Conservation (phyloP, 1,284 basidiomycete species). For the Cutaneotrichosporon curvatum region DNA sequence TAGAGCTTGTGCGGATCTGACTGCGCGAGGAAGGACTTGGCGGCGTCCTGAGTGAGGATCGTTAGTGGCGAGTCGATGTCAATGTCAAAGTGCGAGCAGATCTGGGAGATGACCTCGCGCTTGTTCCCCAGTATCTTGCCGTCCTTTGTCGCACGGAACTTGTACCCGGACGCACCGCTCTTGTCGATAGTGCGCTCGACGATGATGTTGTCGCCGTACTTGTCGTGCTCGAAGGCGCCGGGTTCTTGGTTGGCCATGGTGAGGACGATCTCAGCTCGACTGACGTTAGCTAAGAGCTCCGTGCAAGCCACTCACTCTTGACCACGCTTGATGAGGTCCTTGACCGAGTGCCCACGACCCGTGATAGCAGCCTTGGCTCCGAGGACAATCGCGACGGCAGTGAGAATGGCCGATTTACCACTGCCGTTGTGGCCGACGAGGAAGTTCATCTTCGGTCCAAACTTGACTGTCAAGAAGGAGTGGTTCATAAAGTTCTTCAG, state of each 20-base stretch:
- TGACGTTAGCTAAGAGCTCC: background rate
- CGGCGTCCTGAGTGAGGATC: slow-evolving; percentile 79
- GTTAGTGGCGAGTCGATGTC: slow-evolving; percentile 92
- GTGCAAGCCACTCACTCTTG: slow-evolving; percentile 62
- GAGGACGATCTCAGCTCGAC: slow-evolving; percentile 50
- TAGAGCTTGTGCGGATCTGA: slow-evolving; percentile 85
- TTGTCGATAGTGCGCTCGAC: slow-evolving; percentile 75
- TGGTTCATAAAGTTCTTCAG: slow-evolving; percentile 98
- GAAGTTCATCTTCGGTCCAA: slow-evolving; percentile 90
- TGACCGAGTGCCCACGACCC: slow-evolving; percentile 77
- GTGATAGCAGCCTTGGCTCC: slow-evolving; percentile 87
- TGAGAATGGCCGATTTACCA: slow-evolving; percentile 92
- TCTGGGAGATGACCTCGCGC: slow-evolving; percentile 74
- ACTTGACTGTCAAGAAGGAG: slow-evolving; percentile 67
- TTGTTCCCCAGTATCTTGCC: slow-evolving; percentile 67
- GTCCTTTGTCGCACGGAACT: slow-evolving; percentile 63
- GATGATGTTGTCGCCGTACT: slow-evolving; percentile 76
- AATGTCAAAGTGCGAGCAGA: slow-evolving; percentile 90
- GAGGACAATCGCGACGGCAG: slow-evolving; percentile 85
- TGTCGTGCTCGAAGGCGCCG: slow-evolving; percentile 75
- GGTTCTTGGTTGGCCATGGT: slow-evolving; percentile 78
- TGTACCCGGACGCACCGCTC: slow-evolving; percentile 71
- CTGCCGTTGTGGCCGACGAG: slow-evolving; percentile 73
- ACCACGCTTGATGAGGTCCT: slow-evolving; percentile 82
- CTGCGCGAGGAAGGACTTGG: slow-evolving; percentile 78